phyloP scores from a whole-genome alignment of 2,329 filamentous ascomycete genomes.

The Aspergillus intermedius region DNA sequence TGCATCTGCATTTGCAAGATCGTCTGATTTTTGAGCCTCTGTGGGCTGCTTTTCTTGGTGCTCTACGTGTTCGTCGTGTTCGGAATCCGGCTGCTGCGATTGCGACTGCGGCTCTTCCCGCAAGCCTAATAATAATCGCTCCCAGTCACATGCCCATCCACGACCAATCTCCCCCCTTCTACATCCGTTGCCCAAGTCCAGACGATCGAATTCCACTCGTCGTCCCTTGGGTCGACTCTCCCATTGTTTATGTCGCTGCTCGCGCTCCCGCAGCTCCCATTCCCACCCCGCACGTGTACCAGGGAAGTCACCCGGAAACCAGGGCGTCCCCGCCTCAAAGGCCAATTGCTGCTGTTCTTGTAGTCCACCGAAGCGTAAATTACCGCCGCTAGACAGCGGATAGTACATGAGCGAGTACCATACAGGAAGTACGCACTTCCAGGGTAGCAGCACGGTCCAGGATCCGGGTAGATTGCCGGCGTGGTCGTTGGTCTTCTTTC shows the following conservation, averaged over 20 bases:
- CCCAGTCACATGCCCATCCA: slow-evolving; percentile 80
- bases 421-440: slow-evolving; percentile 77
- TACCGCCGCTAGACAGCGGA: slow-evolving; percentile 70
- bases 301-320: slow-evolving; percentile 81
- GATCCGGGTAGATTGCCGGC: slow-evolving; percentile 47
- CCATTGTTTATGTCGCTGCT: slow-evolving; percentile 59
- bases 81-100: slow-evolving; percentile 9
- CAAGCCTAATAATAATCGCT: slow-evolving; percentile 51
- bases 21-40: too few species aligned
- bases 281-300: slow-evolving; percentile 70
- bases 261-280: slow-evolving; percentile 67
- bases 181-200: slow-evolving; percentile 62
- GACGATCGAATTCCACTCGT: slow-evolving; percentile 63
- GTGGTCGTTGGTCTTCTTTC: slow-evolving; percentile 37
- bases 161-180: slow-evolving; percentile 75
- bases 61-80: too few species aligned
- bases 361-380: slow-evolving; percentile 74
- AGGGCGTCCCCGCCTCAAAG: slow-evolving; percentile 71
- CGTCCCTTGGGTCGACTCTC: slow-evolving; percentile 74
- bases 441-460: slow-evolving; percentile 82
- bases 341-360: slow-evolving; percentile 71
- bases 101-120: slow-evolving; percentile 9
- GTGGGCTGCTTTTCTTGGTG: too few species aligned
- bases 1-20: too few species aligned
- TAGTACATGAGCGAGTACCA: slow-evolving; percentile 85